Base-by-base conservation (phyloP, 306 rosid species). In the Acmispon strigosus region DNA sequence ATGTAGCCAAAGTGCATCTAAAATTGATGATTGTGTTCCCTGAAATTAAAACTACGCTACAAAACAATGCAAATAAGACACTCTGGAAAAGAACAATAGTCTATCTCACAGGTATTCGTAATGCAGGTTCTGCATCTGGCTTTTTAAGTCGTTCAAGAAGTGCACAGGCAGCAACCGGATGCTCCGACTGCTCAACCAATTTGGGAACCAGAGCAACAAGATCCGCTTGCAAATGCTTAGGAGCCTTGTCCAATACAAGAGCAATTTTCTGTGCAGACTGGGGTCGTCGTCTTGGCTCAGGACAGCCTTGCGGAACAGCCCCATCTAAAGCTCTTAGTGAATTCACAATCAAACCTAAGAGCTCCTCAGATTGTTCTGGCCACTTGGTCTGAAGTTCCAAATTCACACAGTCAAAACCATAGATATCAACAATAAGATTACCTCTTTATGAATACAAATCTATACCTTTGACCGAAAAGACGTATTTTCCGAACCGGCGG, bases 301-400 rank as follows among this genome's bases (percentile, higher is more conserved):
- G 96, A 82, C 96, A 91, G 68, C 96, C 96, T 84, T 90, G 90
- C 3, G 97, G 91, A 75, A 89, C 97, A 78, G 93, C 96, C 76
- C 97, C 96, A 79, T 91, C 97, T 75, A 95, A 82, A 73, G 97
- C 92, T 82, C 96, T 91, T 75, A 95, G 79, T 8, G 99, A 95
- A 69, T 95, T 95, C 65, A 95, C 96, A 80, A 95, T 95, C 87
- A 95, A 84, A 48, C 99, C 97, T 70, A 95, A 76, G 66, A 95
- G 96, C 90, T 95, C 99, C 89, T 95, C 99, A 45, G 99, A 95
- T 75, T 91, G 99, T 80, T 91, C 97, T 34, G 96, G 99, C 96
- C 99, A 95, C 84, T 91, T 95, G 53, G 96, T 86, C 99, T 91
- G 84, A 74, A 76, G 65, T 55, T 70, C 11, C 75, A 82, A 81